Evolutionary conservation across 2,329 filamentous ascomycete genomes (phyloP).

Genomic region (Alternaria ventricosa): DNA sequence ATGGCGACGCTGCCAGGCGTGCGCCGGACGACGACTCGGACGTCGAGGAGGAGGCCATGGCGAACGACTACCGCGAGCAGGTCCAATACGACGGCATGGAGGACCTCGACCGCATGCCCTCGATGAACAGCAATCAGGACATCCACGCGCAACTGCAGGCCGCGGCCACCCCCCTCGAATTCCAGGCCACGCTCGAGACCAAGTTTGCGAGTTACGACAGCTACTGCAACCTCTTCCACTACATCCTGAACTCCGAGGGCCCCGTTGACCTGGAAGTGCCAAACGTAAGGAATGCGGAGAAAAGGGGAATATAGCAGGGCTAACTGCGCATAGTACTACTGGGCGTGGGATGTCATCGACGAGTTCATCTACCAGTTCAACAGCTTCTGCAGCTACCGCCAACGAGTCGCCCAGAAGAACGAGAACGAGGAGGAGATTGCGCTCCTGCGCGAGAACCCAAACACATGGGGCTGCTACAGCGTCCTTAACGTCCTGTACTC

Average conservation of each 20-base stretch:
- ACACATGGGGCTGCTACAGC: conserved; percentile 99
- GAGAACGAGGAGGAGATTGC: conserved; percentile 92
- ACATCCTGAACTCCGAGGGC: conserved; percentile 98
- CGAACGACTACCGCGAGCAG: conserved; percentile 92
- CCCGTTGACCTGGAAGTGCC: conserved; percentile 96
- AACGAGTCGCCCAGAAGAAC: conserved; percentile 81
- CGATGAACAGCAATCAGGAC: conserved; percentile 76
- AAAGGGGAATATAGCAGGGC: conserved; percentile 1
- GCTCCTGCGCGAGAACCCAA: conserved; percentile 92
- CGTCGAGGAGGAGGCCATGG: conserved; percentile 93
- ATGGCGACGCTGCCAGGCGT: conserved; percentile 47
- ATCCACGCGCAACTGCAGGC: conserved; percentile 90
- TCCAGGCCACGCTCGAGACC: conserved; percentile 91
- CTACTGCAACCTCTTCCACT: conserved; percentile 99
- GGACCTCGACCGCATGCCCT: conserved; percentile 74
- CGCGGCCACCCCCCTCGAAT: conserved; percentile 93
- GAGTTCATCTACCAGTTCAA: conserved; percentile 99
- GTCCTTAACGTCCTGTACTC: conserved; percentile 99
- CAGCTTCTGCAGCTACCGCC: conserved; percentile 96
- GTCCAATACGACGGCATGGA: conserved; percentile 90
- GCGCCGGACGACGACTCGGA: conserved; percentile 80
- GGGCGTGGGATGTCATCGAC: conserved; percentile 99
- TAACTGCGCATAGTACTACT: conserved; percentile 76
- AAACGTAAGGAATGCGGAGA: conserved; percentile 70
- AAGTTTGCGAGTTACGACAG: conserved; percentile 99